Base-by-base conservation (phyloP, 2,329 filamentous ascomycete genomes). In the Penicillium sp. region DNA sequence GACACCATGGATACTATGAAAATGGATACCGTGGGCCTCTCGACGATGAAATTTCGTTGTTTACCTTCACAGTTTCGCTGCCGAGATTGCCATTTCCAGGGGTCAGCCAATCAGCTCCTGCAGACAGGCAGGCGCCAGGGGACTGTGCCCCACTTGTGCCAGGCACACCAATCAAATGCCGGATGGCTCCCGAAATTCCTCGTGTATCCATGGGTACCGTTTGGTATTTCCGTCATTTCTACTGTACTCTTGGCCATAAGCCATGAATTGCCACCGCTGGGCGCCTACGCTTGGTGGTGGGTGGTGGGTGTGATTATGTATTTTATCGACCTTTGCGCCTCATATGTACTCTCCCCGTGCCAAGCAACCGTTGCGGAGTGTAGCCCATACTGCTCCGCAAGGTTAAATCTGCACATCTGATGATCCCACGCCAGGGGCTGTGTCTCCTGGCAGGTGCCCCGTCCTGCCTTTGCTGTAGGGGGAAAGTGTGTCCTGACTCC, bases 81-180 rank as follows among this genome's bases (percentile, higher is more conserved):
- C 57, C 58, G 59, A 67, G 56, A 66, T 63, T 60, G 55, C 50
- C 46, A 33, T 52, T 41, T 48, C 46, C 52, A 46, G 56, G 58
- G 52, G 58, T 49, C 41, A 35, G 24, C 65, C 65, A 67, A 64
- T 65, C 53, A 66, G 20, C 20, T n/a, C 5, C 2, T n/a, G n/a
- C n/a, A 7, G 11, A 18, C 3, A 11, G n/a, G 18, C 43, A 18
- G 43, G 28, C 30, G 48, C 43, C 48, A 51, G 43, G 48, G 20
- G 43, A 50, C 20, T 3, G 24, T 22, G 20, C 36, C 24, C 30
- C 39, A 38, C 9, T 48, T 22, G 47, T 41, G 54, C 52, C 66
- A 68, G 65, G 66, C 38, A 69, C 67, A 63, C 66, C 65, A 69
- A 68, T 68, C 63, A 69, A 2, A 6, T 20, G 18, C 6, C 18